Evolutionary conservation across 2,329 filamentous ascomycete genomes (phyloP).

Genomic region (Fusarium drepaniforme): DNA sequence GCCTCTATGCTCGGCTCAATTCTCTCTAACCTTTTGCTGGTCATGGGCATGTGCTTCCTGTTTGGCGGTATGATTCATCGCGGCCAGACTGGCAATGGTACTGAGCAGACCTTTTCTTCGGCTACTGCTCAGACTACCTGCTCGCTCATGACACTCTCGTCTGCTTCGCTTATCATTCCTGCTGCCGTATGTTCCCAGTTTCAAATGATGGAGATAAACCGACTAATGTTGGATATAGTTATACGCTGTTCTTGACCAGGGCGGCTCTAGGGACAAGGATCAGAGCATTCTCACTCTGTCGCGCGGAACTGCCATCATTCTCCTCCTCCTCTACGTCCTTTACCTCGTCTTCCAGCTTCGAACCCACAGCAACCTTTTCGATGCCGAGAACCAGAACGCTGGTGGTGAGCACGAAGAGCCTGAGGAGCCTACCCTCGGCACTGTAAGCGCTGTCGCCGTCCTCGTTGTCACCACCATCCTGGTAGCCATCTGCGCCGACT

Average conservation of each 20-base stretch:
- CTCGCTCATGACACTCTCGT: slow-evolving; percentile 81
- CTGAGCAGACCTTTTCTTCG: slow-evolving; percentile 79
- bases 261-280: slow-evolving; percentile 56
- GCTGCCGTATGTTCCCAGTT: slow-evolving; percentile 66
- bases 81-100: slow-evolving; percentile 66
- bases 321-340: slow-evolving; percentile 79
- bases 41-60: slow-evolving; percentile 84
- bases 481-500: slow-evolving; percentile 81
- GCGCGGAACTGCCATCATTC: slow-evolving; percentile 80
- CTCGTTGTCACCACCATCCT: slow-evolving; percentile 77
- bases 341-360: slow-evolving; percentile 84
- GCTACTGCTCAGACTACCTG: slow-evolving; percentile 83
- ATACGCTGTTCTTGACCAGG: slow-evolving; percentile 71
- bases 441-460: slow-evolving; percentile 73
- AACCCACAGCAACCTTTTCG: slow-evolving; percentile 80
- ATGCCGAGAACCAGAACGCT: slow-evolving; percentile 58
- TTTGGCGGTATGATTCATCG: slow-evolving; percentile 77
- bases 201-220: no score
- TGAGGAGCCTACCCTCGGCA: slow-evolving; percentile 68
- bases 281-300: slow-evolving; percentile 78
- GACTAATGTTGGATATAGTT: slow-evolving; percentile 57
- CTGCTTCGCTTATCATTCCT: slow-evolving; percentile 83
- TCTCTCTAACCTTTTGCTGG: slow-evolving; percentile 91
- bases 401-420: slow-evolving; percentile 62
- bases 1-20: slow-evolving; percentile 97